These are phyloP conservation scores for Metschnikowia kunwiensis DNA, from an alignment of 805 yeast species.

Conservation along the genomic window DNA sequence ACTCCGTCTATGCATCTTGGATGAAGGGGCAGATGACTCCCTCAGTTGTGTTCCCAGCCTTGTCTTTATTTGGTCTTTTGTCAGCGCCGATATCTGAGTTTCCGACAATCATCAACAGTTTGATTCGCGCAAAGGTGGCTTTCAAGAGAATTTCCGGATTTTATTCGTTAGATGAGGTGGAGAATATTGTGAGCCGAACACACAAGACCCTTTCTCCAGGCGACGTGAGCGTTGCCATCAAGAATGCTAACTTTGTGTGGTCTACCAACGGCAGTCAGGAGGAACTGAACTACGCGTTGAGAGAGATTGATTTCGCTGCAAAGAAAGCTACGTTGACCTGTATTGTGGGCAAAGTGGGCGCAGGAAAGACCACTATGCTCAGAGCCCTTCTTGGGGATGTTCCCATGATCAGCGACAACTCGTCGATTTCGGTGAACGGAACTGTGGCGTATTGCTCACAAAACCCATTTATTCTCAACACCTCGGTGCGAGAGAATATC, in stretches of 20 bases:
- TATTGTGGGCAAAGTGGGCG: conserved; percentile 64
- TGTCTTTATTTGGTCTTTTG: conserved; percentile 36
- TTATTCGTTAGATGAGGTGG: conserved; percentile 34
- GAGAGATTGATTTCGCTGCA: conserved; percentile 47
- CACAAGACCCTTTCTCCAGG: conserved; percentile 17
- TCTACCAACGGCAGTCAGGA: conserved; percentile 27
- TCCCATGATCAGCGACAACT: conserved; percentile 11
- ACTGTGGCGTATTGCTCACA: conserved; percentile 61
- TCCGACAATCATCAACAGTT: conserved; percentile 29
- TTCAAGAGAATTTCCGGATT: conserved; percentile 32
- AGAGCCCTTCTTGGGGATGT: conserved; percentile 55
- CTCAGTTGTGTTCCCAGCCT: conserved; percentile 39
- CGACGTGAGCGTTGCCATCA: conserved; percentile 37
- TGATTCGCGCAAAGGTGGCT: conserved; percentile 32
- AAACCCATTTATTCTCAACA: conserved; percentile 52
- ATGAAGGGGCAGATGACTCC: conserved; percentile 31
- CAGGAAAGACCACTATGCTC: conserved; percentile 62
- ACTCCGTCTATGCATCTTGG: conserved; percentile 25
- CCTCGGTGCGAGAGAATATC: conserved; percentile 49
- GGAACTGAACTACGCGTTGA: conserved; percentile 45
- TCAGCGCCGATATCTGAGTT: conserved; percentile 33
- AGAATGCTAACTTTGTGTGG: conserved; percentile 58
- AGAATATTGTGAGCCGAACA: conserved; percentile 23
- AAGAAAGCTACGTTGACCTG: conserved; percentile 53
- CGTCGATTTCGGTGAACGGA: conserved; percentile 30